Evolutionary conservation across 139 green algal genomes (phyloP), one percentile per base, ranked within the genome.

Genomic region (Pycnococcus provasolii): DNA sequence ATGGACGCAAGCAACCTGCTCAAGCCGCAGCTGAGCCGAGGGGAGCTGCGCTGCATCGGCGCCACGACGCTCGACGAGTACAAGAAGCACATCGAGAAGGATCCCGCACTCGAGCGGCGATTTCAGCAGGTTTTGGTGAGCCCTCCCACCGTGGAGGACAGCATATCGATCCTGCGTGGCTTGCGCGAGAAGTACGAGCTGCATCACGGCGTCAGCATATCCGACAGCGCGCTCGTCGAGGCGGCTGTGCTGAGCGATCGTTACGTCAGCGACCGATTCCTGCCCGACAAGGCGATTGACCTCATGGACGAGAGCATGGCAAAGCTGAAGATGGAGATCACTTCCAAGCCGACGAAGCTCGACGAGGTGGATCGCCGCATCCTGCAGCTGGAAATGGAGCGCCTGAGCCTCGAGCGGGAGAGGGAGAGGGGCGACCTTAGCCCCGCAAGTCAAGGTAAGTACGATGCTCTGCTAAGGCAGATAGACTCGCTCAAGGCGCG

Each of bases 321-420:
- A 60, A 96, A 96, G 77, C 84, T 98, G 3, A 97, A 95, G 83
- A 98, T 99, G 93, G 93, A 99, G 84, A 97, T 97, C 81, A 99
- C 93, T 55, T 85, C 63, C 72, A 97, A 99, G 83, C 93, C 93
- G 1, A 75, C 86, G 70, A 83, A 81, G 13, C 84, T 99, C 60
- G 93, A 99, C 62, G 91, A 96, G 77, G 88, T 97, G 53, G 89
- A 96, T 71, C 77, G 90, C 53, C 85, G 90, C 66, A 80, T 91
- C 51, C 45, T 89, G 50, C 85, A 92, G 79, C 77, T 96, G 61
- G 91, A 98, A 78, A 97, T 97, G 91, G 91, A 97, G 81, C 79
- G 81, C 39, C 77, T 96, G 47, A 84, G 66, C 5, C 77, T 97
- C 57, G 15, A 40, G 45, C 45, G 66, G 70, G 26, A 26, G 26